Evolutionary conservation across 192 early-diverging fungal genomes (phyloP), one percentile per base, ranked within the genome.

Genomic region (Rhizophagus sp.): DNA sequence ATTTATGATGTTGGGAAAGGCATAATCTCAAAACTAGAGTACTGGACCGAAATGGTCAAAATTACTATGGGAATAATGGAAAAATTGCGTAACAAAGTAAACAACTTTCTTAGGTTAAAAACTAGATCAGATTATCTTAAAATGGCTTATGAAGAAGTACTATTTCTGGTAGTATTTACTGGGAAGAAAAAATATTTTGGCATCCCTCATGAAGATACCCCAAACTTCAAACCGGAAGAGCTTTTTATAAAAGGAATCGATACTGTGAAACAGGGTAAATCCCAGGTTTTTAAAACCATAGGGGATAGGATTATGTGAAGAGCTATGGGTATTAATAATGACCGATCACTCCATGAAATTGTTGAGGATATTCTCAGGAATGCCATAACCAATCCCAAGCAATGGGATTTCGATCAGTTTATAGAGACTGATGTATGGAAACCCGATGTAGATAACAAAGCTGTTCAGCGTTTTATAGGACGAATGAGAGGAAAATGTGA

Each of bases 151-250:
- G n/a, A 50, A 11, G 47, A 50, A 22, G 24, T 74, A 47, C 49
- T 74, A 74, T 74, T 74, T 74, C 72, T 17, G 3, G 24, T 74
- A 13, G 19, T 19, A 8, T 74, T 74, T 52, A 74, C 47, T 52
- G 47, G 72, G 1, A 74, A 74, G 22, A 74, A 74, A 52, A 74
- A 74, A n/a, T 74, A 74, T n/a, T 57, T 52, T 50, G 47, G 72
- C 25, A 27, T 74, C 1, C 8, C 24, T 7, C n/a, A 74, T 52
- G 10, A 74, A 30, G 25, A 74, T n/a, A 30, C 4, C 22, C 3
- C 25, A 7, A 49, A 74, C 50, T 74, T 74, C 10, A 63, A 63
- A 63, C 62, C 62, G 7, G 36, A 49, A 15, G n/a, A 74, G 24
- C 47, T 57, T 33, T 74, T 74, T 57, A 74, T 50, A 3, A 47